Percentiles rank a stretch among this genome's conserved stretches.
These are phyloP conservation scores for Macrotyloma uniflorum DNA, from an alignment of 306 rosid genomes.

Conservation along the genomic window DNA sequence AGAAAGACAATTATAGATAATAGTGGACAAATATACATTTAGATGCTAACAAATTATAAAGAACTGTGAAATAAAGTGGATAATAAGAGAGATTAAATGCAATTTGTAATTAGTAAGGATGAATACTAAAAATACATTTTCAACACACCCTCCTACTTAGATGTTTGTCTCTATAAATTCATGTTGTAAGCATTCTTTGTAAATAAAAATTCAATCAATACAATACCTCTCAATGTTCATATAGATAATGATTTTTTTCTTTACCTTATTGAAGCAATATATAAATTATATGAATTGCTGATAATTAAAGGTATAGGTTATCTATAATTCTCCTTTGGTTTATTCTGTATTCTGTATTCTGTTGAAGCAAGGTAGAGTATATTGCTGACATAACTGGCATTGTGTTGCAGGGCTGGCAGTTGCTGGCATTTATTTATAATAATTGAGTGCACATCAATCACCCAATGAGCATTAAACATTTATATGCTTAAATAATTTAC, in stretches of 20 bases:
- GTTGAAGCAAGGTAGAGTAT: conserved; percentile 28
- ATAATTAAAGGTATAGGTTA: not conserved
- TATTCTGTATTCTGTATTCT: conserved; percentile 23
- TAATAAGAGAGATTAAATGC: not conserved
- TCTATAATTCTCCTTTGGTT: not conserved
- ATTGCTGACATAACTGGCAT: conserved; percentile 41
- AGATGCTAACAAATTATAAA: not conserved
- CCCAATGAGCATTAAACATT: conserved; percentile 27
- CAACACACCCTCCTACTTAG: not conserved
- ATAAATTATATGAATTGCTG: not conserved
- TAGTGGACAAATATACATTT: not conserved
- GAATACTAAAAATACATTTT: too few relatives aligned
- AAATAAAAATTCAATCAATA: not conserved
- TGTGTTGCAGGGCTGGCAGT: conserved; percentile 51
- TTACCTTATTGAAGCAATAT: not conserved
- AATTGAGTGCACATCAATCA: conserved; percentile 40
- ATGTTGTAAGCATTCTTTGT: not conserved
- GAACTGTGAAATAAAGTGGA: not conserved
- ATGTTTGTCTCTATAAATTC: not conserved
- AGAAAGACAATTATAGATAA: not conserved
- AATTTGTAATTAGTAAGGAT: too few relatives aligned
- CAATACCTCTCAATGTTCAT: too few relatives aligned
- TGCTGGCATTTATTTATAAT: conserved; percentile 52
- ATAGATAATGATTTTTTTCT: not conserved
- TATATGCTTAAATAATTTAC: conserved; percentile 40